Conservation (phyloP, 331 rosid genomes). For the Erythrophleum ivorense region DNA sequence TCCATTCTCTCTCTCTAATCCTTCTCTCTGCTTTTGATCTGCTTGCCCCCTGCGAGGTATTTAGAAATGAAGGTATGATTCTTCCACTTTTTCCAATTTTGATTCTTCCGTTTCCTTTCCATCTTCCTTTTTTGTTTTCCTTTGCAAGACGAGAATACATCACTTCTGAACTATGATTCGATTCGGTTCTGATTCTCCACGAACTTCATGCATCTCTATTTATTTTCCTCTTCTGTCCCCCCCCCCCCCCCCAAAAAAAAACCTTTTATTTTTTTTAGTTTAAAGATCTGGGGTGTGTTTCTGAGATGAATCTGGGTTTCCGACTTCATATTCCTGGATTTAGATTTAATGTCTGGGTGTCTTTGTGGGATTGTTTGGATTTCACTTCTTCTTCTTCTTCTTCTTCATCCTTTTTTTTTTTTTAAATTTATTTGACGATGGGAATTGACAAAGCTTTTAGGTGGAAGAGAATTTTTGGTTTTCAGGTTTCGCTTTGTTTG, state of each 20-base stretch:
- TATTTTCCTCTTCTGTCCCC: background rate
- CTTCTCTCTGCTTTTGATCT: constrained; percentile 45
- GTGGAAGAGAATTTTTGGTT: constrained; percentile 23
- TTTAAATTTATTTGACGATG: background rate
- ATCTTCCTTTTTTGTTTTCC: background rate
- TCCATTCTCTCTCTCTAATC: too few relatives aligned
- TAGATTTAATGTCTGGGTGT: constrained; percentile 19
- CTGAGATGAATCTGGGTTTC: constrained; percentile 35
- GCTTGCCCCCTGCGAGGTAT: constrained; percentile 29
- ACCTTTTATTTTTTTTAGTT: constrained; percentile 7
- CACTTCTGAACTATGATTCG: constrained; percentile 17
- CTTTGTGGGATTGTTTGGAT: constrained; percentile 28
- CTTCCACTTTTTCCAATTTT: constrained; percentile 32
- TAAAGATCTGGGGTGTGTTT: constrained; percentile 30
- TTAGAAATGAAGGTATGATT: constrained; percentile 74
- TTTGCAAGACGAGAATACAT: background rate
- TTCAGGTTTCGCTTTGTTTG: background rate
- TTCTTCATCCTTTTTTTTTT: too few relatives aligned
- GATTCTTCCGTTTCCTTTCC: background rate
- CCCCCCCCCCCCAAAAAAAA: too few relatives aligned
- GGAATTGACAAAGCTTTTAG: background rate
- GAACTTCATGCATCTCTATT: constrained; percentile 28
- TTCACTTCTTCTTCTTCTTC: background rate
- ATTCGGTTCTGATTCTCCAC: constrained; percentile 28
- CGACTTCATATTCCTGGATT: constrained; percentile 36